These are phyloP conservation scores for Linanthus parryae DNA, from an alignment of 148 eudicot genomes.

Conservation along the genomic window DNA sequence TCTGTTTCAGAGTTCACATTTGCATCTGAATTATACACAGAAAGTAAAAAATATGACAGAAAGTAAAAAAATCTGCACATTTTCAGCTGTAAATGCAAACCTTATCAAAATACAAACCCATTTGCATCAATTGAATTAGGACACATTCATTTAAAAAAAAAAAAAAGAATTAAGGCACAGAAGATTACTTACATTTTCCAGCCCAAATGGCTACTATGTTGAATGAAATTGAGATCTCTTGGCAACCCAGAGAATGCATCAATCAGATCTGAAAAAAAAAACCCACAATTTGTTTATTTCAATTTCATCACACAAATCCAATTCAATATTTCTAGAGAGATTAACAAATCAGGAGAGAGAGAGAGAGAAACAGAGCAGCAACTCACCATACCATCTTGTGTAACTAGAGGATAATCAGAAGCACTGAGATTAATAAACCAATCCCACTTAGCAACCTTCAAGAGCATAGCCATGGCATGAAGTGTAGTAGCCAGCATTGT, in stretches of 20 bases:
- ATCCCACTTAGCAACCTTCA: conserved; percentile 68
- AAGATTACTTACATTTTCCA: conserved; percentile 75
- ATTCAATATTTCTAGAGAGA: neutral
- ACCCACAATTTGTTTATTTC: neutral
- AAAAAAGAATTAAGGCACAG: too few relatives aligned
- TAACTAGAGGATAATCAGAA: conserved; percentile 86
- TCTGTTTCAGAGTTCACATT: too few relatives aligned
- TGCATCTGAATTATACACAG: too few relatives aligned
- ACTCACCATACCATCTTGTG: conserved; percentile 99
- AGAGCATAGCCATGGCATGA: conserved; percentile 69
- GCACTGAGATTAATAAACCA: conserved; percentile 99
- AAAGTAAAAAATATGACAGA: too few relatives aligned
- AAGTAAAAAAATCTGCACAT: too few relatives aligned
- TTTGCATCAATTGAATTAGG: too few relatives aligned
- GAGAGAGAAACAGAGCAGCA: conserved; percentile 4
- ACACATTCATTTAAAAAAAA: too few relatives aligned
- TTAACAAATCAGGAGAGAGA: neutral
- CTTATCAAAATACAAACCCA: too few relatives aligned
- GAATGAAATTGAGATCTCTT: conserved; percentile 74
- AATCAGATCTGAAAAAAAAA: conserved; percentile 62
- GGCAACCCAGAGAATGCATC: conserved; percentile 76
- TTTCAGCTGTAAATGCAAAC: too few relatives aligned
- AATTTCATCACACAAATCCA: neutral
- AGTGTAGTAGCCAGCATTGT: conserved; percentile 83
- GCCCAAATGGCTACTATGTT: conserved; percentile 75